phyloP scores from a whole-genome alignment of 148 eudicot species.

The Camellia granthamiana region DNA sequence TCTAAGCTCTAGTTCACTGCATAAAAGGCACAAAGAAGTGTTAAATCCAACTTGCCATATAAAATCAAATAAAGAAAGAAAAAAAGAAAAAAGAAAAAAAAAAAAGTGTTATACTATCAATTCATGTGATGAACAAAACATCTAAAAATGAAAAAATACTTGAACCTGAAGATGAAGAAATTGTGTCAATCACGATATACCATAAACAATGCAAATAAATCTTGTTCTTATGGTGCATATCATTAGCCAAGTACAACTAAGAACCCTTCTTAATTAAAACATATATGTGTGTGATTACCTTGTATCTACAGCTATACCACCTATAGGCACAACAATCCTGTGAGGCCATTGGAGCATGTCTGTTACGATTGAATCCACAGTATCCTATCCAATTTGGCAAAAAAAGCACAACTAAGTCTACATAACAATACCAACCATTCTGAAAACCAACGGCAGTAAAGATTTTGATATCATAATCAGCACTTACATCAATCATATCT shows the following conservation, averaged over 20 bases:
- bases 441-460: constrained; percentile 3
- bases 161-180: background rate
- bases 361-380: constrained; percentile 67
- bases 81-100: background rate
- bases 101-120: background rate
- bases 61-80: background rate
- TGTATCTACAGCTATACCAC: constrained; percentile 64
- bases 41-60: background rate
- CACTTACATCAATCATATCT: constrained; percentile 90
- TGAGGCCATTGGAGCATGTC: constrained; percentile 96
- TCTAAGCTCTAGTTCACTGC: constrained; percentile 98
- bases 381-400: constrained; percentile 49
- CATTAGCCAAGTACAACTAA: background rate
- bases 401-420: constrained; percentile 5
- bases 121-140: constrained; percentile 2
- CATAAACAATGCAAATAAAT: background rate
- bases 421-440: constrained; percentile 14
- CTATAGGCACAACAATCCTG: constrained; percentile 93
- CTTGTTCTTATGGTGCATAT: background rate
- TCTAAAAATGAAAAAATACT: background rate
- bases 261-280: too few species aligned
- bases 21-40: constrained; percentile 17
- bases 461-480: background rate
- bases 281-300: constrained; percentile 36
- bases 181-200: background rate